Conservation (phyloP, 768 basidiomycete species). For the Boletellus emodensis region DNA sequence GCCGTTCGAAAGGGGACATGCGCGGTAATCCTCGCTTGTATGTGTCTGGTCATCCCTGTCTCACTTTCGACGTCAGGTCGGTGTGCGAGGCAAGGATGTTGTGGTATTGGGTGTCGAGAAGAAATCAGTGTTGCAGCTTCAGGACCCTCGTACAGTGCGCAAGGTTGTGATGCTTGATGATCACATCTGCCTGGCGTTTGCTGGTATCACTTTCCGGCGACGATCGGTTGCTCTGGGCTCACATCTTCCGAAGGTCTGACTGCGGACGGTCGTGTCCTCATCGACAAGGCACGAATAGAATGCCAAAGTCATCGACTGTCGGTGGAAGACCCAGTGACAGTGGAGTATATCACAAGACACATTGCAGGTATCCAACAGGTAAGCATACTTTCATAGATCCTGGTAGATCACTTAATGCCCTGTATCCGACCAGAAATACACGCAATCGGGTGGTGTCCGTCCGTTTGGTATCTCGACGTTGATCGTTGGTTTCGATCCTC, state of each 20-base stretch:
- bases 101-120: slow-evolving; percentile 98
- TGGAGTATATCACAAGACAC: slow-evolving; percentile 97
- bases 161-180: slow-evolving; percentile 99
- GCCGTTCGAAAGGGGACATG: slow-evolving; percentile 97
- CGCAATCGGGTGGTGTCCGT: slow-evolving; percentile 97
- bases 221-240: slow-evolving; percentile 8
- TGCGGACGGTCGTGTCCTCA: slow-evolving; percentile 94
- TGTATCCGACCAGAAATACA: slow-evolving; percentile 65
- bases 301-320: slow-evolving; percentile 96
- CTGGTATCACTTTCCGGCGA: slow-evolving; percentile 55
- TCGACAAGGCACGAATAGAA: slow-evolving; percentile 97
- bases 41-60: not conserved
- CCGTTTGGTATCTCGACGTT: slow-evolving; percentile 98
- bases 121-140: slow-evolving; percentile 95
- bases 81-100: slow-evolving; percentile 90
- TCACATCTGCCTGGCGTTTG: slow-evolving; percentile 95
- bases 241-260: slow-evolving; percentile 66
- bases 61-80: slow-evolving; percentile 56
- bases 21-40: slow-evolving; percentile 56
- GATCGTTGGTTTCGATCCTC: slow-evolving; percentile 94
- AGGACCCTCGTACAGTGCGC: slow-evolving; percentile 95
- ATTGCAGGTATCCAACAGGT: slow-evolving; percentile 99
- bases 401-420: not conserved
- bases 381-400: slow-evolving; percentile 11
- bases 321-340: slow-evolving; percentile 96